These are phyloP conservation scores for Salmacisia buchloeana DNA, from an alignment of 1,284 basidiomycete species.

Conservation along the genomic window DNA sequence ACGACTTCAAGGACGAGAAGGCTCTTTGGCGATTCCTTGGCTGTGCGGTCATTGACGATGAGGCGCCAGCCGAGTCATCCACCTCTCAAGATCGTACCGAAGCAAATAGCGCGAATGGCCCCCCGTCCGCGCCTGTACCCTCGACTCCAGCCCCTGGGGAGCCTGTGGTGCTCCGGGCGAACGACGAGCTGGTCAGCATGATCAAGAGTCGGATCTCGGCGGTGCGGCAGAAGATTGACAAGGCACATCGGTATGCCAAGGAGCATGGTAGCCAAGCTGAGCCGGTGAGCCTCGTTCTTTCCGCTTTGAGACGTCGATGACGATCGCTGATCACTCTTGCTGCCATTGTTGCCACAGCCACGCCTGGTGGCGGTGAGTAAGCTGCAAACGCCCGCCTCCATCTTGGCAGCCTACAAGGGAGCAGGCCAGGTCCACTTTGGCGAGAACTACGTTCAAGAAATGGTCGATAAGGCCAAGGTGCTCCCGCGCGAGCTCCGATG, in stretches of 20 bases:
- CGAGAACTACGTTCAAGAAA: constrained; percentile 94
- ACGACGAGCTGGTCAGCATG: constrained; percentile 1
- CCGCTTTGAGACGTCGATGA: too few species aligned
- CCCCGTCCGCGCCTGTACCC: too few species aligned
- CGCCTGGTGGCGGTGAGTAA: constrained; percentile 87
- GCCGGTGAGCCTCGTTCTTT: constrained; percentile 9
- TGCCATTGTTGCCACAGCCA: constrained; percentile 28
- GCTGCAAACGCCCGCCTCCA: constrained; percentile 81
- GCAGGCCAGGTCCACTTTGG: constrained; percentile 82
- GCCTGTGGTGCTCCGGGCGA: not conserved
- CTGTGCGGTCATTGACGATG: constrained; percentile 4
- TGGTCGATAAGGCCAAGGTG: constrained; percentile 64
- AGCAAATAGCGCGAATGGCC: not conserved
- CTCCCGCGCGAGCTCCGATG: constrained; percentile 58
- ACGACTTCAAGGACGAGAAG: constrained; percentile 78
- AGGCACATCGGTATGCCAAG: constrained; percentile 23
- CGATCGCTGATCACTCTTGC: not conserved
- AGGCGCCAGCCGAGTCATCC: too few species aligned
- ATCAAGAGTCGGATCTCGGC: constrained; percentile 14
- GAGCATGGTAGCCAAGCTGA: constrained; percentile 14
- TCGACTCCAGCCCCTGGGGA: not conserved
- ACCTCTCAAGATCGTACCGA: too few species aligned
- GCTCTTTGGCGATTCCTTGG: constrained; percentile 63
- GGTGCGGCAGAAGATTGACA: constrained; percentile 24
- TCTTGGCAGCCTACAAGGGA: constrained; percentile 58